Evolutionary conservation across 75 land plant genomes (phyloP).

Genomic region (Cunninghamia lanceolata): DNA sequence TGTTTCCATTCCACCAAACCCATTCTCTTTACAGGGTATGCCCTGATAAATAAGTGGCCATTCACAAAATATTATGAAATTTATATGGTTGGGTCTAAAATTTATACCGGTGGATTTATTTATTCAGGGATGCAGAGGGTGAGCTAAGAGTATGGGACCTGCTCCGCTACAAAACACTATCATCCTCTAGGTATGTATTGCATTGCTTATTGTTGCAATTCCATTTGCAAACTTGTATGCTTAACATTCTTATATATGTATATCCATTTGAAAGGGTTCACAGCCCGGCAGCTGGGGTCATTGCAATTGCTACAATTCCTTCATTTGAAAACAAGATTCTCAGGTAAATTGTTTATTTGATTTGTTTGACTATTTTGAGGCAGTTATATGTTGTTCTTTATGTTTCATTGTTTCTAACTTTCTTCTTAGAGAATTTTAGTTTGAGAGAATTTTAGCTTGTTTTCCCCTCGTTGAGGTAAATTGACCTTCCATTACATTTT

Average conservation of each 20-base stretch:
- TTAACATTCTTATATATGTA: neutral
- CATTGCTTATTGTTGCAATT: neutral
- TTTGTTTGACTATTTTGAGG: neutral
- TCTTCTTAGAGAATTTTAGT: neutral
- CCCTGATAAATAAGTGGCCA: neutral
- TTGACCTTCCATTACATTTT: neutral
- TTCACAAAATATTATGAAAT: neutral
- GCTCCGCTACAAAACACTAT: conserved; percentile 55
- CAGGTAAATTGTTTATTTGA: conserved; percentile 35
- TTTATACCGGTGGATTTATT: neutral
- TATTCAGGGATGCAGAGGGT: conserved; percentile 73
- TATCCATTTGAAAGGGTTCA: conserved; percentile 56
- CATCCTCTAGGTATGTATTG: conserved; percentile 57
- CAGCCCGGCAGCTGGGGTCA: conserved; percentile 67
- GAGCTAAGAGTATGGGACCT: conserved; percentile 84
- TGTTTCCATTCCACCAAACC: conserved; percentile 60
- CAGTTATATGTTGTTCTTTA: neutral
- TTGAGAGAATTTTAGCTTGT: neutral
- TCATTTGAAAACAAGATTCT: conserved; percentile 49
- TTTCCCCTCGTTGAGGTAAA: neutral
- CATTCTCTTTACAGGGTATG: conserved; percentile 73
- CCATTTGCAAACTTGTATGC: neutral
- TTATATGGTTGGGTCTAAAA: neutral
- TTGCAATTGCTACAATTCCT: conserved; percentile 56
- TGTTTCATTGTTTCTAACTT: neutral